A percentile compares a stretch with the other conserved stretches of the same genome.
These are phyloP conservation scores for Magnolia kwangsiensis DNA, from an alignment of 164 flowering plant genomes.

Conservation along the genomic window DNA sequence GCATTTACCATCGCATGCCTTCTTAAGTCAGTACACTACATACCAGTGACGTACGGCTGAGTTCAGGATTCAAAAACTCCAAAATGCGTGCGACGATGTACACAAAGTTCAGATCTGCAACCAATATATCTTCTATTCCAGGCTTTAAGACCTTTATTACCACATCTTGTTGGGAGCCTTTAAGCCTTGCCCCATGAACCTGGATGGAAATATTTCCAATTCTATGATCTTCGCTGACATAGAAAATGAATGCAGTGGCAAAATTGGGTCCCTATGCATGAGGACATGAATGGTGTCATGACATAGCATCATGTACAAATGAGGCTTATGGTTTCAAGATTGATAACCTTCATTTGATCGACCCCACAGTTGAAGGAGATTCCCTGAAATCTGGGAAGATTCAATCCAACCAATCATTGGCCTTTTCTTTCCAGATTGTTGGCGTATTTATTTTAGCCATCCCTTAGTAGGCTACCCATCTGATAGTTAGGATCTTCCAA, in stretches of 20 bases:
- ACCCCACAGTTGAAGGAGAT: background rate
- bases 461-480: background rate
- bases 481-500: background rate
- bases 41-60: constrained; percentile 90
- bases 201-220: constrained; percentile 18
- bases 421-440: background rate
- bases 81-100: constrained; percentile 82
- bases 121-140: constrained; percentile 84
- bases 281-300: background rate
- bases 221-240: background rate
- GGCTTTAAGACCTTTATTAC: constrained; percentile 95
- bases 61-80: constrained; percentile 88
- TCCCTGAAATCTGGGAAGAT: background rate
- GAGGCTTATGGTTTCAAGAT: background rate
- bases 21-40: background rate
- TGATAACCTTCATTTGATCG: background rate
- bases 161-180: constrained; percentile 72
- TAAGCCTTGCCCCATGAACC: constrained; percentile 95
- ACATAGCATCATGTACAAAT: background rate
- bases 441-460: too few relatives aligned
- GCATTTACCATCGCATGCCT: too few relatives aligned
- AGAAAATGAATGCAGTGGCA: background rate
- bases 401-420: background rate
- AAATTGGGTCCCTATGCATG: background rate
- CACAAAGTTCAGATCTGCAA: constrained; percentile 89